Evolutionary conservation across 2,329 filamentous ascomycete genomes (phyloP).

Genomic region (Alternaria dauci): DNA sequence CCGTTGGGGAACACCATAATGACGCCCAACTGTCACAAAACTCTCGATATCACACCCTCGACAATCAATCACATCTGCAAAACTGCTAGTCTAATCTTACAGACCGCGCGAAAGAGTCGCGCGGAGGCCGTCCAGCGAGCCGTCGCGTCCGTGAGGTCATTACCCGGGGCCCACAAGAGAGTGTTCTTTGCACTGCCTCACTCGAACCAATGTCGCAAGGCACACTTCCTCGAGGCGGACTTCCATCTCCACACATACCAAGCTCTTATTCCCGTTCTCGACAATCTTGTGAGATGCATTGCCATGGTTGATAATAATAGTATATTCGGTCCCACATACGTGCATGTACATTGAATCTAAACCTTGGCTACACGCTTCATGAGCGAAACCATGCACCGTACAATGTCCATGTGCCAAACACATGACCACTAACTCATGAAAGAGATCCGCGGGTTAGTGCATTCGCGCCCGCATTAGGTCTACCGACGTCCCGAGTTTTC

Average conservation of each 20-base stretch:
- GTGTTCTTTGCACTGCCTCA: slow-evolving; percentile 32
- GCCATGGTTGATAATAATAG: slow-evolving; percentile 16
- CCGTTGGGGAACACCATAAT: slow-evolving; percentile 9
- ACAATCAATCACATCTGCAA: slow-evolving; percentile 13
- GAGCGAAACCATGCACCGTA: slow-evolving; percentile 1
- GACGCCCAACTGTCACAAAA: slow-evolving; percentile 25
- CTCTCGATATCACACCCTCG: slow-evolving; percentile 13
- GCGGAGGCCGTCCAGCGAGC: slow-evolving; percentile 20
- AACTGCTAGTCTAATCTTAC: slow-evolving; percentile 10
- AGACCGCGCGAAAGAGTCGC: background rate
- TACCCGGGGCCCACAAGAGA: slow-evolving; percentile 10
- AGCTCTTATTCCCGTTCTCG: slow-evolving; percentile 16
- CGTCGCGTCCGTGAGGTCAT: slow-evolving; percentile 20
- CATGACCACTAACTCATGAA: background rate
- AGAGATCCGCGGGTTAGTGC: background rate
- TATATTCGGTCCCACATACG: slow-evolving; percentile 18
- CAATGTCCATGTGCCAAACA: background rate
- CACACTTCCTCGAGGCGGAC: slow-evolving; percentile 38
- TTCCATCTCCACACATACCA: slow-evolving; percentile 18
- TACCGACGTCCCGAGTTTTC: background rate
- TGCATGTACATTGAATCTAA: slow-evolving; percentile 4
- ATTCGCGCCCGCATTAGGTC: background rate
- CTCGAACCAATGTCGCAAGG: slow-evolving; percentile 31
- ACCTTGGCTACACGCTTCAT: slow-evolving; percentile 5
- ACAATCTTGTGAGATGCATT: slow-evolving; percentile 19